Percentiles rank a stretch among this genome's conserved stretches.
These are phyloP conservation scores for Alternaria tenuissima DNA, from an alignment of 2,329 filamentous ascomycete genomes.

Conservation along the genomic window DNA sequence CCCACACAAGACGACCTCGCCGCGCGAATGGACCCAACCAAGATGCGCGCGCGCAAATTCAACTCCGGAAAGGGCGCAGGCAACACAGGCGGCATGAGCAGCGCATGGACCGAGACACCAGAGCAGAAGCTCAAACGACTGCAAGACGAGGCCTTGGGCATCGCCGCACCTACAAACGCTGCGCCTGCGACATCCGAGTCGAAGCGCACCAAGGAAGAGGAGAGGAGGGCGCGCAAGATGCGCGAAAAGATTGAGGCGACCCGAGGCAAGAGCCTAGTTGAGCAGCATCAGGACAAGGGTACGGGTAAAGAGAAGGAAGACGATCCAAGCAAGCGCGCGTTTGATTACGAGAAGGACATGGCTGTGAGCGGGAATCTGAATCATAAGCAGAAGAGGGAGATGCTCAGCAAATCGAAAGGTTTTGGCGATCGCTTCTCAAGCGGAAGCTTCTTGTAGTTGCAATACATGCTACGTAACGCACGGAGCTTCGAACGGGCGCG, in stretches of 20 bases:
- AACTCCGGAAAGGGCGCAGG: conserved; percentile 71
- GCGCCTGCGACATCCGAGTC: conserved; percentile 38
- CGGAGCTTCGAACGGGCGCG: neutral
- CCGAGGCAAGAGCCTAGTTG: conserved; percentile 56
- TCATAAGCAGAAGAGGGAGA: conserved; percentile 75
- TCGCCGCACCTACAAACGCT: conserved; percentile 57
- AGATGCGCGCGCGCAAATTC: conserved; percentile 83
- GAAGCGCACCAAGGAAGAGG: conserved; percentile 51
- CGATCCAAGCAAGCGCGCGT: conserved; percentile 87
- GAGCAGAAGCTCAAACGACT: conserved; percentile 84
- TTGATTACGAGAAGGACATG: conserved; percentile 96
- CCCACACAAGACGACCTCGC: conserved; percentile 60
- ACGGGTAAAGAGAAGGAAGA: conserved; percentile 74
- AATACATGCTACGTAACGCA: neutral
- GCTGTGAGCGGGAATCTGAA: conserved; percentile 76
- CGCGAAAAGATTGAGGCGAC: conserved; percentile 62
- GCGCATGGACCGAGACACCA: conserved; percentile 89
- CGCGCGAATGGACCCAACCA: conserved; percentile 80
- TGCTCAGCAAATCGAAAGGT: conserved; percentile 80
- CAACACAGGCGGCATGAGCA: conserved; percentile 60
- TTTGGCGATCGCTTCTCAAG: conserved; percentile 84
- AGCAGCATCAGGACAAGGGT: conserved; percentile 56
- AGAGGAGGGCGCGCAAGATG: conserved; percentile 60
- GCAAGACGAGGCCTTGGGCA: conserved; percentile 82
- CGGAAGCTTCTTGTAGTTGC: conserved; percentile 65